A percentile compares a stretch with the other conserved stretches of the same genome.
Evolutionary conservation across 2,329 filamentous ascomycete species (phyloP).

Genomic region (Endothia cerciana): DNA sequence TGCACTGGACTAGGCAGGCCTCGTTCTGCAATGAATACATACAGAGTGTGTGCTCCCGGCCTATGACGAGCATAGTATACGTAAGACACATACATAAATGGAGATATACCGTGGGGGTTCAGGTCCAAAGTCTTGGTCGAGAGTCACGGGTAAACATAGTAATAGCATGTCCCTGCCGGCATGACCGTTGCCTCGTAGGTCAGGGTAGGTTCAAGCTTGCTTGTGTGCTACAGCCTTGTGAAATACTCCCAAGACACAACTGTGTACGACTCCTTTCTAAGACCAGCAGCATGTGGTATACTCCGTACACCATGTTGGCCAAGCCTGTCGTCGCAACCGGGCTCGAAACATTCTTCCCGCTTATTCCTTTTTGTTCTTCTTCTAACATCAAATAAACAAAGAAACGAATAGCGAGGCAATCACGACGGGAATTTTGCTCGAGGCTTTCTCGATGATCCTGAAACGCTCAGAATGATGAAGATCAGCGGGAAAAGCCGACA

Average conservation of each 20-base stretch:
- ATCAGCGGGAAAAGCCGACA: not conserved
- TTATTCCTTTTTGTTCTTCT: no score
- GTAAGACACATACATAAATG: slow-evolving; percentile 2
- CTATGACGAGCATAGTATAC: not conserved
- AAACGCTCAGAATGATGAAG: not conserved
- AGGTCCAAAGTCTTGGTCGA: not conserved
- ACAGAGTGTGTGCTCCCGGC: not conserved
- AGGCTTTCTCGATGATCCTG: not conserved
- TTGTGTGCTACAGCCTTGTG: not conserved
- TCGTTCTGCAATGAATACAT: not conserved
- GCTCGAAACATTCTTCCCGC: no score
- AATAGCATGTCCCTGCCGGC: not conserved
- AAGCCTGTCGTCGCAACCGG: no score
- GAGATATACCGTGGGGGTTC: not conserved
- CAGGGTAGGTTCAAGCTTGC: not conserved
- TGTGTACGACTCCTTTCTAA: not conserved
- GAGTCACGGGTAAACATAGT: not conserved
- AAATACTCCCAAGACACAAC: not conserved
- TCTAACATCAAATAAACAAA: not conserved
- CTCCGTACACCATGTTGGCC: no score
- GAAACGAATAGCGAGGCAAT: not conserved
- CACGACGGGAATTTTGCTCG: not conserved
- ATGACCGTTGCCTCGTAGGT: not conserved
- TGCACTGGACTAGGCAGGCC: not conserved
- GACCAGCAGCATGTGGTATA: no score